Evolutionary conservation across 2,329 filamentous ascomycete species (phyloP).

Genomic region (Venturia aucupariae): DNA sequence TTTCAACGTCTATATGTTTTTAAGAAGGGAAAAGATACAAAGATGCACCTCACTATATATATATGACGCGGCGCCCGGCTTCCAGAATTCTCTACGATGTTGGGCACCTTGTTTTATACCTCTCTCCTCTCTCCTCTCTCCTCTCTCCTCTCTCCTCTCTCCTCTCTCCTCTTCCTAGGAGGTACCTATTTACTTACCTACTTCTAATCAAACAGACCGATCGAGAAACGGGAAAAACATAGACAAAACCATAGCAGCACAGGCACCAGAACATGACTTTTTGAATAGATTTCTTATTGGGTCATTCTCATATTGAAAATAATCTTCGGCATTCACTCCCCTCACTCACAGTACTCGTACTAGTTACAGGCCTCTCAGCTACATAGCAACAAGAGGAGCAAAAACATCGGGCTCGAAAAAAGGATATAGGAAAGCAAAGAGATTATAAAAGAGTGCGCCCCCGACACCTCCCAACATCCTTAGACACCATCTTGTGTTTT

Average conservation of each 20-base stretch:
- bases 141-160: too few relatives aligned
- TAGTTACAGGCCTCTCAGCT: background rate
- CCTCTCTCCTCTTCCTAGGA: too few relatives aligned
- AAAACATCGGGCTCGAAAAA: background rate
- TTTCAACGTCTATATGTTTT: too few relatives aligned
- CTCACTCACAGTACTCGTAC: background rate
- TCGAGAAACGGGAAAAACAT: too few relatives aligned
- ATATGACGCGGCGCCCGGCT: too few relatives aligned
- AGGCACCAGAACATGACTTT: background rate
- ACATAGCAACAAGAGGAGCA: background rate
- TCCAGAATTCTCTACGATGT: too few relatives aligned
- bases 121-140: too few relatives aligned
- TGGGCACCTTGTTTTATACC: too few relatives aligned
- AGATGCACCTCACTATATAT: too few relatives aligned
- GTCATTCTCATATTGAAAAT: constrained; percentile 7
- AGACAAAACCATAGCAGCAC: background rate
- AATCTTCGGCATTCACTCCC: background rate
- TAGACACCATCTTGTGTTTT: background rate
- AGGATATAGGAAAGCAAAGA: background rate
- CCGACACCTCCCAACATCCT: background rate
- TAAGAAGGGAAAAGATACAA: too few relatives aligned
- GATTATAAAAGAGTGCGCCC: background rate
- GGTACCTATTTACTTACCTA: too few relatives aligned
- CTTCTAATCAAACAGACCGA: too few relatives aligned
- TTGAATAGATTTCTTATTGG: background rate